Evolutionary conservation across 1,284 basidiomycete species (phyloP), one percentile per base, ranked within the genome.

Genomic region (Papiliotrema flavescens): DNA sequence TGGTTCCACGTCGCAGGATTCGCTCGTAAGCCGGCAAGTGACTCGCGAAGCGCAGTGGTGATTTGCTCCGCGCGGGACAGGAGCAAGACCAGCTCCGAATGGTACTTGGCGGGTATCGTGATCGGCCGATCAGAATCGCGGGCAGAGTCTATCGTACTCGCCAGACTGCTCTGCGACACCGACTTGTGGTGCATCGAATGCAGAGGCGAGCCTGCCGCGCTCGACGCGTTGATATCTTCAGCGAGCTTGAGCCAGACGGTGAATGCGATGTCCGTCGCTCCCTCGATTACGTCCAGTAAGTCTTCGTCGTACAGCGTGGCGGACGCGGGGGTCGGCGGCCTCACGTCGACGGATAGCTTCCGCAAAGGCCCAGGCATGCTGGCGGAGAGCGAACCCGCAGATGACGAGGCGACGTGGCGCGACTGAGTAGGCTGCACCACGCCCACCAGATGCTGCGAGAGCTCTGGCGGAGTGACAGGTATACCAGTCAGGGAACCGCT

Each of bases 161-260:
- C 40, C 8, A 53, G 39, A 22, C 61, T 63, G 11, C 54, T 47
- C 45, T 61, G 58, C 2, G 66, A 68, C 17, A 23, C 26, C 5
- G 53, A 49, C 37, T 63, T 65, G 32, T 19, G 13, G 37, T 65
- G 63, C 2, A 32, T 50, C 11, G 7, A 55, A 53, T 43, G 36
- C 40, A 32, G 23, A 48, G 46, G 57, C 60, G 17, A 54, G 51
- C 36, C 61, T 34, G 43, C 57, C 46, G 41, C 19, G 15, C 23
- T 22, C 14, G 60, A 52, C 6, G 69, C 69, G 15, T 71, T 72
- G 19, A 80, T 63, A 51, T 78, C 76, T 55, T 79, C 77, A 23
- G 78, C 74, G 8, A 80, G 66, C 54, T 76, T 71, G 14, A 76
- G 65, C 74, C 79, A 80, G 3, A 78, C 78, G 2, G 72, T 75